Evolutionary conservation across 2,329 filamentous ascomycete genomes (phyloP).

Genomic region (Cercospora janseana): DNA sequence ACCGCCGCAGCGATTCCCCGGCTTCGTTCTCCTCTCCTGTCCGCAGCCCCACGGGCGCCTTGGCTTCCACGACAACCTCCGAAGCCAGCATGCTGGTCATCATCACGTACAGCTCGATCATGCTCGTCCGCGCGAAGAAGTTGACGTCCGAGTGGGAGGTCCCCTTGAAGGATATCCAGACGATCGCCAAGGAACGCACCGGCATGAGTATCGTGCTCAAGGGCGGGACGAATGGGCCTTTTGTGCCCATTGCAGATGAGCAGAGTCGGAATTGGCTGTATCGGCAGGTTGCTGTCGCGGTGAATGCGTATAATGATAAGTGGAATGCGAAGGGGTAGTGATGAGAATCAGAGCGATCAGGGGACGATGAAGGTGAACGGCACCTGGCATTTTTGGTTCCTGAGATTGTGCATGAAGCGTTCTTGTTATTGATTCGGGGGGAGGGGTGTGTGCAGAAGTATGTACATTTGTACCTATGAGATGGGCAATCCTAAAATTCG

Average conservation of each 20-base stretch:
- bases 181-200: slow-evolving; percentile 93
- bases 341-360: not conserved
- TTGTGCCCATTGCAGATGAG: slow-evolving; percentile 90
- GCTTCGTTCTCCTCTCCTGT: slow-evolving; percentile 14
- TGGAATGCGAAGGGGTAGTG: slow-evolving; percentile 59
- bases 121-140: slow-evolving; percentile 83
- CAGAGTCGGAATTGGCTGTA: slow-evolving; percentile 67
- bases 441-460: too few species aligned
- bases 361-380: not conserved
- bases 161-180: slow-evolving; percentile 91
- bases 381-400: too few species aligned
- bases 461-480: too few species aligned
- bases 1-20: slow-evolving; percentile 27
- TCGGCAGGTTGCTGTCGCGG: slow-evolving; percentile 63
- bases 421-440: too few species aligned
- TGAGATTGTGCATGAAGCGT: too few species aligned
- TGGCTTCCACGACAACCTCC: too few species aligned
- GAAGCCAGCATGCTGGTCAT: slow-evolving; percentile 65
- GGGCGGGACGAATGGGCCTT: slow-evolving; percentile 89
- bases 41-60: slow-evolving; percentile 10
- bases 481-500: too few species aligned
- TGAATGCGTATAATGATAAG: slow-evolving; percentile 66
- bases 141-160: slow-evolving; percentile 94
- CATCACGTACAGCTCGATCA: slow-evolving; percentile 64
- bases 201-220: slow-evolving; percentile 86